phyloP scores from a whole-genome alignment of 2,329 filamentous ascomycete genomes.

The Amphichorda felina region DNA sequence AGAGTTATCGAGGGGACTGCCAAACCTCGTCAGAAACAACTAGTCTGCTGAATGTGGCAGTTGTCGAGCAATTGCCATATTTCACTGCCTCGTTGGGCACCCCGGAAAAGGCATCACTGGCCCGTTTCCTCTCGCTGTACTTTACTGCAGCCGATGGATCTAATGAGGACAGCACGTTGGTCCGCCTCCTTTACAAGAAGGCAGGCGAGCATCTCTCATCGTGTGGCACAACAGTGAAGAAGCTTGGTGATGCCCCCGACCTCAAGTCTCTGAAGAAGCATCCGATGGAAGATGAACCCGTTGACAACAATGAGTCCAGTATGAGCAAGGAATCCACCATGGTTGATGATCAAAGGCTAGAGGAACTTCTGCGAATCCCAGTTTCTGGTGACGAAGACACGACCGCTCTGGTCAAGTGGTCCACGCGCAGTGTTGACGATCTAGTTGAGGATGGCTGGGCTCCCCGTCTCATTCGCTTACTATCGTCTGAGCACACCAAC shows the following conservation, averaged over 20 bases:
- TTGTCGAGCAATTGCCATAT: slow-evolving; percentile 72
- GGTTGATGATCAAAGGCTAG: slow-evolving; percentile 32
- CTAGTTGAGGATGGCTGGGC: slow-evolving; percentile 69
- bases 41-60: slow-evolving; percentile 47
- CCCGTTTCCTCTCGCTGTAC: slow-evolving; percentile 45
- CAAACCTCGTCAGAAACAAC: slow-evolving; percentile 11
- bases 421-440: slow-evolving; percentile 64
- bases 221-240: slow-evolving; percentile 9
- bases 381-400: slow-evolving; percentile 37
- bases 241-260: slow-evolving; percentile 9
- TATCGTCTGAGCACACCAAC: slow-evolving; percentile 62
- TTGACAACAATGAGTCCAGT: not conserved
- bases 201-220: slow-evolving; percentile 17
- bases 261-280: slow-evolving; percentile 7
- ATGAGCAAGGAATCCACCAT: slow-evolving; percentile 3
- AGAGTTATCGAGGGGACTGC: slow-evolving; percentile 9
- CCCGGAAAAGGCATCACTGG: slow-evolving; percentile 31
- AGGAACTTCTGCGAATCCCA: slow-evolving; percentile 37
- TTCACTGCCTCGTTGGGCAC: slow-evolving; percentile 37
- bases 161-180: slow-evolving; percentile 25
- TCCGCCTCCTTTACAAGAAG: slow-evolving; percentile 16
- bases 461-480: slow-evolving; percentile 56
- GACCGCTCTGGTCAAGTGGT: slow-evolving; percentile 50
- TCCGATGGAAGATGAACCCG: slow-evolving; percentile 3
- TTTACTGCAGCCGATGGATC: slow-evolving; percentile 40